Evolutionary conservation across 345 rosid species (phyloP), one percentile per base, ranked within the genome.

Genomic region (Diplotaxis tenuifolia): DNA sequence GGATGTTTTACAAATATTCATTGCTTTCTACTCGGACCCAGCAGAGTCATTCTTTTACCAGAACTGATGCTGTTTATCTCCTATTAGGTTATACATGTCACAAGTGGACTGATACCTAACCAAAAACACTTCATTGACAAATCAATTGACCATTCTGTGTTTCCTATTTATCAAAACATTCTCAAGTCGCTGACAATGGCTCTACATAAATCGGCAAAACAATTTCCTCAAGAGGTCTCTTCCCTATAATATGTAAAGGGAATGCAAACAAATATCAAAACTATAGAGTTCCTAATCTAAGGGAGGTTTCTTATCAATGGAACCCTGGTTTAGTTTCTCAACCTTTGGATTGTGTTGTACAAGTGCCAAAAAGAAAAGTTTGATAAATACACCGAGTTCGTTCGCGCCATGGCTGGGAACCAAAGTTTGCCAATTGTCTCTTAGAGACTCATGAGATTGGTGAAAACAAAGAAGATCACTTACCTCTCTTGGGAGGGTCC

Each of bases 21-120:
- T 84, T 88, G 73, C 71, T 81, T 78, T 82, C 83, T 29, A 96
- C 90, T 55, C 12, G 40, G 18, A 54, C 0, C 15, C n/a, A 32
- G 16, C 18, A 16, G 6, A 22, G 14, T 36, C 42, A 10, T 10
- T 36, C n/a, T 36, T 36, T 4, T 38, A 11, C 47, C 47, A 38
- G 47, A 38, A 38, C 11, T 15, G 47, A 38, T 38, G 4, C 47
- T 3, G 15, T 12, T 38, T 23, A 23, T 23, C 3, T 23, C 28
- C 28, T 5, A 32, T 14, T 10, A 65, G 20, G 6, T n/a, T 50
- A 19, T 45, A 19, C 36, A 65, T 6, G 12, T 25, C 45, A 29
- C 36, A 65, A 16, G 1, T 23, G 9, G 45, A 57, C 42, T 68
- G 19, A 6, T 15, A 45, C 12, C 29, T 18, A 40, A 6, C 29